Conservation (phyloP, 148 eudicot species). For the Arctostaphylos glauca region DNA sequence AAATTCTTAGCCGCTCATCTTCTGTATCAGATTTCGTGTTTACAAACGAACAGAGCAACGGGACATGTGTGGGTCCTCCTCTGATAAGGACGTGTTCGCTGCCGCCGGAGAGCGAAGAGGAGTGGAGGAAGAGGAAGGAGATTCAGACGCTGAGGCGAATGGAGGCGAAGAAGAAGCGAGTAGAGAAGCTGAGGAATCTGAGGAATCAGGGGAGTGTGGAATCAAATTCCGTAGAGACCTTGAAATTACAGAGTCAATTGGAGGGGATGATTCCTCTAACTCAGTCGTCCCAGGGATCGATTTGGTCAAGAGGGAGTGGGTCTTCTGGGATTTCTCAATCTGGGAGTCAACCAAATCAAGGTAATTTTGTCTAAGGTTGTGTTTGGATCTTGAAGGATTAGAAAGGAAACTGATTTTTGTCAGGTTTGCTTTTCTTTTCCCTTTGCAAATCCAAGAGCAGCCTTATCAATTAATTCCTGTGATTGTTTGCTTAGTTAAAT, state of each 20-base stretch:
- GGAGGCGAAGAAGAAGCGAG: conserved; percentile 51
- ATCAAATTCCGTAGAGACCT: neutral
- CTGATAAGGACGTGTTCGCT: conserved; percentile 49
- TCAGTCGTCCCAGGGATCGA: conserved; percentile 23
- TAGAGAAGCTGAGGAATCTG: conserved; percentile 44
- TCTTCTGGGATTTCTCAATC: conserved; percentile 32
- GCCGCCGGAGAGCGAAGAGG: conserved; percentile 46
- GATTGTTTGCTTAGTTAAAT: too few relatives aligned
- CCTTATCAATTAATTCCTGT: too few relatives aligned
- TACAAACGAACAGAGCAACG: neutral
- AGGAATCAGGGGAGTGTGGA: conserved; percentile 7
- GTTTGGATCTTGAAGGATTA: neutral
- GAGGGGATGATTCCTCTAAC: neutral
- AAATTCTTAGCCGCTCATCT: conserved; percentile 37
- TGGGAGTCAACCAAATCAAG: conserved; percentile 21
- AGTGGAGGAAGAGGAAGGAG: conserved; percentile 50
- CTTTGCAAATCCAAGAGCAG: too few relatives aligned
- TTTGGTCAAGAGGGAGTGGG: conserved; percentile 33
- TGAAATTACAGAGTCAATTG: neutral
- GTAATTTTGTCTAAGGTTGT: conserved; percentile 16
- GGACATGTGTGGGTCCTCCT: neutral
- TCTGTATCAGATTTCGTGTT: conserved; percentile 26
- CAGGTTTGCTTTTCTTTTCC: neutral
- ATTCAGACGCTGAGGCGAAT: conserved; percentile 41
- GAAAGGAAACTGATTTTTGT: neutral